Base-by-base conservation (phyloP, 176 grass and related monocot genomes). In the Aegilops sharonensis region DNA sequence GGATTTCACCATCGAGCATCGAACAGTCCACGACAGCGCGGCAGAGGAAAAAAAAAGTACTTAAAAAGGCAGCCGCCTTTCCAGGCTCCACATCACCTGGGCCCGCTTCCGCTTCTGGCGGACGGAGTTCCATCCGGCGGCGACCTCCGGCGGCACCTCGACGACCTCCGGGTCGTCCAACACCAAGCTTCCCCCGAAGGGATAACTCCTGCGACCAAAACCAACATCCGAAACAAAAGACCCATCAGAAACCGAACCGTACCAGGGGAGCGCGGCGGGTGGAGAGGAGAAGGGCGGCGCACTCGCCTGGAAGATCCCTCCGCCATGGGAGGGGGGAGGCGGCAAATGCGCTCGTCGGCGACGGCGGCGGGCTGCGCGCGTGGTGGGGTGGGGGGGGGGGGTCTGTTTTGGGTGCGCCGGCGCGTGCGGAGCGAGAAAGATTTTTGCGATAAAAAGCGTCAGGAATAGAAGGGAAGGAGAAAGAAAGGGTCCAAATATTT, bases 81-180 rank as follows among this genome's bases (percentile, higher is more conserved):
- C 79, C 10, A 18, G 31, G 25, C 67, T 50, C 71, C 4, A n/a
- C 18, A 2, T 81, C 81, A 86, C 93, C 88, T 89, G 90, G 23
- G 48, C 24, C 61, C 90, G 60, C 83, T 90, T 92, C 74, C 75
- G 85, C 78, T 92, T 92, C 81, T 79, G 79, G 82, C 88, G 78
- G 34, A 14, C 63, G 32, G 92, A 71, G 48, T 24, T 66, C 93
- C 90, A 88, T 21, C 40, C 50, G 1, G 68, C 80, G 17, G 52
- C 77, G 1, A 39, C 72, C 77, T 88, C 85, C 68, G 85, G 34
- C 17, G 88, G 52, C 10, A 92, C 59, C 90, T 94, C 90, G 67
- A 90, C 52, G 15, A 92, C 64, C 31, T 92, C 93, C 12, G 74
- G 63, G 66, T 94, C 82, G n/a, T 80, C 68, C 73, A 39, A 18